These are phyloP conservation scores for Mrakia blollopis DNA, from an alignment of 768 basidiomycete species.

Conservation along the genomic window DNA sequence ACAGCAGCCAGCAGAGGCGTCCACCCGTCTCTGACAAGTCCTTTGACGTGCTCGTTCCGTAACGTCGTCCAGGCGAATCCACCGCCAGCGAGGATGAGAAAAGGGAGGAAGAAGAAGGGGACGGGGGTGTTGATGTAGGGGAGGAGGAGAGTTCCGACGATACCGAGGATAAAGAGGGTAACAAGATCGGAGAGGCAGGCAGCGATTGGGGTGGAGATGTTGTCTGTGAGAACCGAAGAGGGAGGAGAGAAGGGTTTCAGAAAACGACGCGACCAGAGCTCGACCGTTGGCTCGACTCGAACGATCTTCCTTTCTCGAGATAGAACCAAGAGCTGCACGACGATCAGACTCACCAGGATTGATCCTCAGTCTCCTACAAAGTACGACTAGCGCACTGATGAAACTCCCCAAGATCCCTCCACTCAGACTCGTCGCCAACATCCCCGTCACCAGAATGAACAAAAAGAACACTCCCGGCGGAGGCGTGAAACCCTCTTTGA, in stretches of 20 bases:
- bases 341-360: slow-evolving; percentile 66
- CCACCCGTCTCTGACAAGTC: slow-evolving; percentile 81
- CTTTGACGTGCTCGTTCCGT: slow-evolving; percentile 63
- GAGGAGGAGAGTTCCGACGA: slow-evolving; percentile 40
- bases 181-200: slow-evolving; percentile 88
- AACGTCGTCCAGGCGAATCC: slow-evolving; percentile 56
- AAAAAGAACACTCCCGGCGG: slow-evolving; percentile 47
- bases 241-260: too few species aligned
- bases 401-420: slow-evolving; percentile 80
- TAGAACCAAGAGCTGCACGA: too few species aligned
- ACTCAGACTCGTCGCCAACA: slow-evolving; percentile 65
- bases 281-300: background rate
- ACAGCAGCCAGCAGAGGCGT: slow-evolving; percentile 63
- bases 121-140: slow-evolving; percentile 34
- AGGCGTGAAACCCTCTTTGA: slow-evolving; percentile 43
- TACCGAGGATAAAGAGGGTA: slow-evolving; percentile 76
- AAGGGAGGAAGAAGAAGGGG: slow-evolving; percentile 6
- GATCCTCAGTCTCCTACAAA: slow-evolving; percentile 66
- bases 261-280: background rate
- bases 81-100: slow-evolving; percentile 51
- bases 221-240: slow-evolving; percentile 54
- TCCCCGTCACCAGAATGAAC: slow-evolving; percentile 50
- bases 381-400: slow-evolving; percentile 77
- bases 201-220: slow-evolving; percentile 91
- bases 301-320: background rate